Evolutionary conservation across 2,329 filamentous ascomycete species (phyloP), one percentile per base, ranked within the genome.

Genomic region (Fusarium anguioides): DNA sequence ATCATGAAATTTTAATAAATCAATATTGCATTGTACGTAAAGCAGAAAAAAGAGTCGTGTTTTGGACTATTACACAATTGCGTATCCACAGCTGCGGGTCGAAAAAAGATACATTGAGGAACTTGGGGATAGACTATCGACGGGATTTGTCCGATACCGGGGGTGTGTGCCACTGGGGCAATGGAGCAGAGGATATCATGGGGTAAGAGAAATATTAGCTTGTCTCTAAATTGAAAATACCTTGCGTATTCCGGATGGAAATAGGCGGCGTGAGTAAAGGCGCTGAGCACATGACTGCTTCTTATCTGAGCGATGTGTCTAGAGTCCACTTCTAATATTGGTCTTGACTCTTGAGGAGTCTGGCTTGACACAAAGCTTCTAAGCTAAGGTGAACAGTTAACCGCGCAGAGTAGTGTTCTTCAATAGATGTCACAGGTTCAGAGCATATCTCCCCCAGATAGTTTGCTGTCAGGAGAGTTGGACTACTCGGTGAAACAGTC

Each of bases 91-190:
- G 20, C 36, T 35, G 65, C 55, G 65, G 65, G 65, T 62, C 56
- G 21, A 26, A 17, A 52, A 56, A 35, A 39, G 29, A 36, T 64
- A 60, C 61, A 29, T 57, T n/a, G 31, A 50, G 50, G 36, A 64
- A 63, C 59, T 63, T 54, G 49, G 46, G 46, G 24, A 41, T 26
- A 39, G 21, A 41, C 40, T 42, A 45, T 20, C 35, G 9, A 47
- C 47, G 54, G 48, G 41, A 56, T 47, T 68, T 65, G 60, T 69
- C 65, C 65, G 65, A 68, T 68, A 62, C 55, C 65, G 60, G 65
- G 61, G 63, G 18, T 33, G 35, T 8, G 23, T 33, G 60, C 31
- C 50, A 35, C 55, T 48, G 36, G 35, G 56, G 45, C 29, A 49
- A 55, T 35, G 55, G 31, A 51, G 42, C 24, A 20, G 39, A 27